Base-by-base conservation (phyloP, 1,139 yeast species). In the Debaryomyces sp. region DNA sequence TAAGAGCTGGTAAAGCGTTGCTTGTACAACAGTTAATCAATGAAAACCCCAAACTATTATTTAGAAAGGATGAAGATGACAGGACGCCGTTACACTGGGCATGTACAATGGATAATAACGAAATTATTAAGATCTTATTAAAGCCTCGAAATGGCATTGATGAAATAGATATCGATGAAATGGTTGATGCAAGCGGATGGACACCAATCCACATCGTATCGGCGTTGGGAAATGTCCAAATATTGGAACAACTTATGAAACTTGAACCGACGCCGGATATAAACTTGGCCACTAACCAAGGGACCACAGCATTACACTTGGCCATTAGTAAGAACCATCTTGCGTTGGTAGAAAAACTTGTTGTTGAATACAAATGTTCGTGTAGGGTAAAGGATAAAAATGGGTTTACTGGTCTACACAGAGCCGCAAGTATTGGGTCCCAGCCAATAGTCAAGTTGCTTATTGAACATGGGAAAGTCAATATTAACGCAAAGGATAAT, bases 1-100 rank as follows among this genome's bases (percentile, higher is more conserved):
- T 85, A 2, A 71, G 81, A 50, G 83, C 82, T 8, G 81, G 81
- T 44, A 78, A 85, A 50, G 60, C 69, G 2, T 67, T 78, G 18
- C 66, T 77, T 1, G 87, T 81, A 26, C 73, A 73, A 49, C 72
- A 74, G 4, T 60, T 85, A 6, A 62, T 87, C 7, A 62, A 70
- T 4, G 73, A 75, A 34, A 66, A 77, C 43, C 86, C 90, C 6
- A 67, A 71, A 24, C 56, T 71, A 10, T 78, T 79, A 2, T 55
- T 76, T 4, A 46, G 59, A 15, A 71, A 68, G 53, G 97, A 92
- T 62, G 79, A 75, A 6, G 97, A 91, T 61, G 87, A 85, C 3
- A 77, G 98, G 53, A 85, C 89, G 2, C 88, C 97, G 4, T 70
- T 92, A 44, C 96, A 89, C 62, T 92, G 97, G 97, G 97, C 97